Percentiles rank a stretch among this genome's conserved stretches.
Conservation (phyloP, 73 alveolate species). For the Paramecium sonneborni region DNA sequence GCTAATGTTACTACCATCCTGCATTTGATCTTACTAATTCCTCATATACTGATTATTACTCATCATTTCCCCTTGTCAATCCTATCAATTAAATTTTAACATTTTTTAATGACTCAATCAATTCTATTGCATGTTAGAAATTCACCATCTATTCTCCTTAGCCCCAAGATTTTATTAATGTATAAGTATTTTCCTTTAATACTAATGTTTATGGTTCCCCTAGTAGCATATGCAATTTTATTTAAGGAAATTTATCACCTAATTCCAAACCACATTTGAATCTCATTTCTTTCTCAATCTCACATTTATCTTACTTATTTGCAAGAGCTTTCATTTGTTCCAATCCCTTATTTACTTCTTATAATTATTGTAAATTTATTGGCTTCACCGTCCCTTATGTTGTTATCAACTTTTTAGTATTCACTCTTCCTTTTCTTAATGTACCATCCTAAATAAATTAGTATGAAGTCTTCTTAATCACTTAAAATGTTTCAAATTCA, state of each 20-base stretch:
- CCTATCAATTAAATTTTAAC: neutral
- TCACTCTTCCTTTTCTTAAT: neutral
- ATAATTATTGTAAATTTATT: neutral
- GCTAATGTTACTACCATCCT: conserved; percentile 15
- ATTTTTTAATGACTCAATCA: neutral
- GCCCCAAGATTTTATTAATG: conserved; percentile 30
- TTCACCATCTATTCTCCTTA: conserved; percentile 46
- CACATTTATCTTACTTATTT: neutral
- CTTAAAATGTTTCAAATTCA: neutral
- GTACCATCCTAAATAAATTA: neutral
- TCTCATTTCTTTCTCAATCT: neutral
- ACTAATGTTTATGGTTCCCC: neutral
- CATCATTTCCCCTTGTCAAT: neutral
- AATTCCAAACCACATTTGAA: conserved; percentile 42
- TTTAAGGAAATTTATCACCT: neutral
- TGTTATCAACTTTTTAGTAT: neutral
- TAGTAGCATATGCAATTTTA: neutral
- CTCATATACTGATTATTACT: neutral
- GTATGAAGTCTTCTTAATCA: neutral
- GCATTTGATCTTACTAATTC: conserved; percentile 14
- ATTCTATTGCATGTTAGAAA: conserved; percentile 35
- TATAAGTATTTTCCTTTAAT: neutral
- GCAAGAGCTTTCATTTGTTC: neutral
- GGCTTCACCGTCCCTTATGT: conserved; percentile 28
- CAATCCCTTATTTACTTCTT: neutral